Conservation (phyloP, 2,329 filamentous ascomycete genomes). For the Aspergillus proliferans region DNA sequence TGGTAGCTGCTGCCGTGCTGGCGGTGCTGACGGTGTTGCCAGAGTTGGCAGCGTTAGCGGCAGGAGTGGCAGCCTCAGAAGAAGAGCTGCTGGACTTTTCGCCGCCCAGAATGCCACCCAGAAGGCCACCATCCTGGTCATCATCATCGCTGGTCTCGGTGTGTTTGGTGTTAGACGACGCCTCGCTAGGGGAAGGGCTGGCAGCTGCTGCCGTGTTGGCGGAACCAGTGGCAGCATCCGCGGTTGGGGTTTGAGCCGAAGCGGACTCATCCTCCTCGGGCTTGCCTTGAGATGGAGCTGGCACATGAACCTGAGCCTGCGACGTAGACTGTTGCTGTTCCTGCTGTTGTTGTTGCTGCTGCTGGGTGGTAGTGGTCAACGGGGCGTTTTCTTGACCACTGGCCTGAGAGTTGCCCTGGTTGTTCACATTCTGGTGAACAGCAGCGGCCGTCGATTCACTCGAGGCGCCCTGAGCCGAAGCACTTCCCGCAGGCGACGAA, state of each 20-base stretch:
- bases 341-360: neutral
- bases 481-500: slow-evolving; percentile 10
- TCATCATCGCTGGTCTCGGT: slow-evolving; percentile 1
- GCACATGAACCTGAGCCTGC: neutral
- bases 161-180: slow-evolving; percentile 1
- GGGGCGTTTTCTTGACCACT: neutral
- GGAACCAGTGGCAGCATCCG: slow-evolving; percentile 1
- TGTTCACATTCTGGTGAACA: slow-evolving; percentile 1
- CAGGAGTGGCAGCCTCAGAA: neutral
- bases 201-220: slow-evolving; percentile 2
- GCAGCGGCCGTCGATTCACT: slow-evolving; percentile 4
- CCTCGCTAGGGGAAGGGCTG: slow-evolving; percentile 2
- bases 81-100: neutral
- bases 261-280: neutral
- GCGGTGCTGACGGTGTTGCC: neutral
- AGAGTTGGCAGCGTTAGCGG: neutral
- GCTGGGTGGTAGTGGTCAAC: neutral
- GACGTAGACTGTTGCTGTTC: neutral
- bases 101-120: slow-evolving; percentile 5
- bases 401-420: neutral
- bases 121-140: slow-evolving; percentile 1
- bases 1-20: slow-evolving; percentile 2
- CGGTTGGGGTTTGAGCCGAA: neutral
- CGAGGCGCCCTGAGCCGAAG: slow-evolving; percentile 7
- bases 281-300: neutral